Conservation (phyloP, 768 basidiomycete genomes). For the Kwoniella botswanensis region DNA sequence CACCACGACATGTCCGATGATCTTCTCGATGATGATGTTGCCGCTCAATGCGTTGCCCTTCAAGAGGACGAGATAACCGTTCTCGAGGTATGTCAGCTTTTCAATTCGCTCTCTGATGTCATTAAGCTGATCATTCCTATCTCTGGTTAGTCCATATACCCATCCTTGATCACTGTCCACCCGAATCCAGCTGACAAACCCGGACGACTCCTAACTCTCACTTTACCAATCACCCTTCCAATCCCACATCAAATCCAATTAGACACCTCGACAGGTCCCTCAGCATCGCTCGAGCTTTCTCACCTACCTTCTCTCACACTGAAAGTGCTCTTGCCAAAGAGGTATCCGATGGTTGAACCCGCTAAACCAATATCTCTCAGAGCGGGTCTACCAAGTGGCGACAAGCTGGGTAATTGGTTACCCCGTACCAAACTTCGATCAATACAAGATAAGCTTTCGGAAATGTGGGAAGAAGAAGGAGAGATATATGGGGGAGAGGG, state of each 20-base stretch:
- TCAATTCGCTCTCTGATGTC: no score
- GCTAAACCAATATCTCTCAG: constrained; percentile 27
- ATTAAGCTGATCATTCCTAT: neutral
- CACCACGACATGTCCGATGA: constrained; percentile 10
- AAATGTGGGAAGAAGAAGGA: constrained; percentile 44
- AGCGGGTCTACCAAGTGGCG: constrained; percentile 26
- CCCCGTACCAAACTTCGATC: constrained; percentile 14
- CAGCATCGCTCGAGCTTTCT: constrained; percentile 30
- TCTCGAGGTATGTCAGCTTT: constrained; percentile 46
- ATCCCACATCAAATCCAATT: constrained; percentile 7
- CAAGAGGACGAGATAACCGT: constrained; percentile 51
- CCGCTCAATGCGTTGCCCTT: constrained; percentile 27
- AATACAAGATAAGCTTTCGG: constrained; percentile 27
- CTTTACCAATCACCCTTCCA: constrained; percentile 35
- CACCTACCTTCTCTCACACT: constrained; percentile 40
- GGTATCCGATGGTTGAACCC: constrained; percentile 34
- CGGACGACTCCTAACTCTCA: constrained; percentile 29
- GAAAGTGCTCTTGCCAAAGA: constrained; percentile 29
- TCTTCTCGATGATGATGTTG: constrained; percentile 6
- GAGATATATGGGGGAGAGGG: constrained; percentile 9
- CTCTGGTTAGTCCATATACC: constrained; percentile 40
- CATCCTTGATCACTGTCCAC: constrained; percentile 20
- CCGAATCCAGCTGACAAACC: constrained; percentile 31
- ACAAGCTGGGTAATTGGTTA: constrained; percentile 31
- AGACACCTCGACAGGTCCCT: constrained; percentile 17